phyloP scores from a whole-genome alignment of 2,329 filamentous ascomycete genomes.

The Beauveria varroae region DNA sequence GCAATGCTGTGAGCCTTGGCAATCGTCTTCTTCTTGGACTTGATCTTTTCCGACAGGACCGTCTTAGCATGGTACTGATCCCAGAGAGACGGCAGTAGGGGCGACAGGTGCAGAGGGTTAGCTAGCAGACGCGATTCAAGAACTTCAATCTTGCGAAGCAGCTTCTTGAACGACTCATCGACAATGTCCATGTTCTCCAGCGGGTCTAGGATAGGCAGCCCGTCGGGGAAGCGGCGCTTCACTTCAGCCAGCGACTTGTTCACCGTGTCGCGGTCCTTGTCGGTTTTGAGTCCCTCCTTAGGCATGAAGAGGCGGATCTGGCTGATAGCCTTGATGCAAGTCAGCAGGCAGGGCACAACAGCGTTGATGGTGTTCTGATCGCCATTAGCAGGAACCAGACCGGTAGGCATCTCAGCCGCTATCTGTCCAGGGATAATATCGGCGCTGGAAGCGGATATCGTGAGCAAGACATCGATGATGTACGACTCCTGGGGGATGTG shows the following conservation, averaged over 20 bases:
- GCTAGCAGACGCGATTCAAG: constrained; percentile 82
- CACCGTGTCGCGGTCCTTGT: constrained; percentile 58
- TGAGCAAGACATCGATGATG: constrained; percentile 75
- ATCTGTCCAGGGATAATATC: constrained; percentile 32
- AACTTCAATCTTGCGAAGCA: constrained; percentile 92
- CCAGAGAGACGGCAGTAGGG: constrained; percentile 75
- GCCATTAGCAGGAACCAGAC: constrained; percentile 37
- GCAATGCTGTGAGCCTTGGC: constrained; percentile 77
- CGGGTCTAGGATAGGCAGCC: constrained; percentile 80
- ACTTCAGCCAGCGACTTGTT: constrained; percentile 71
- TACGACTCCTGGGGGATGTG: constrained; percentile 68
- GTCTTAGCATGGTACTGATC: constrained; percentile 81
- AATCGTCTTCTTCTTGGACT: constrained; percentile 81
- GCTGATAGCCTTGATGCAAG: constrained; percentile 75
- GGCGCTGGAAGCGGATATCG: constrained; percentile 42
- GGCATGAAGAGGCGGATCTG: constrained; percentile 80
- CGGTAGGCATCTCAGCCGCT: constrained; percentile 47
- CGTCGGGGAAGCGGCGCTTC: constrained; percentile 83
- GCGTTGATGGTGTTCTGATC: constrained; percentile 25
- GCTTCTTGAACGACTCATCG: constrained; percentile 88
- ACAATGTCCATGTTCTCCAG: constrained; percentile 94
- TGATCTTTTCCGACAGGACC: constrained; percentile 68
- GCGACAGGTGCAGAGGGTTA: constrained; percentile 88
- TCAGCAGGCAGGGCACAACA: constrained; percentile 71
- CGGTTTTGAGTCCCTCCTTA: constrained; percentile 58